Evolutionary conservation across 2,329 filamentous ascomycete genomes (phyloP), one percentile per base, ranked within the genome.

Genomic region (Fusarium agapanthi): DNA sequence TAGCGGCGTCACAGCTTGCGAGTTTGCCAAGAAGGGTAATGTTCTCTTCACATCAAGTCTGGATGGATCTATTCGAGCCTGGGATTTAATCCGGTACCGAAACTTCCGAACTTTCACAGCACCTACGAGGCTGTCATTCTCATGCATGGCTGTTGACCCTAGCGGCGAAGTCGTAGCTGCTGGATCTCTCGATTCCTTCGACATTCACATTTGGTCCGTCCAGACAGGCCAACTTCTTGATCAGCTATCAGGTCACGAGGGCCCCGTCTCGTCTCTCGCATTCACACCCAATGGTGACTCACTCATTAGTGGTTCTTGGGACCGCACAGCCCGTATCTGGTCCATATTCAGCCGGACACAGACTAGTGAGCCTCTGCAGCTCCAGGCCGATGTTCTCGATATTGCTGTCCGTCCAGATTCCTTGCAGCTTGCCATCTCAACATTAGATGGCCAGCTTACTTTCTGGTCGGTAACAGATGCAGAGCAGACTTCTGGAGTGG

Each of bases 51-150:
- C 96, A 26, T 92, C 95, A 20, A 98, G 95, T 79, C 85, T 99
- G 48, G 96, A 99, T 80, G 96, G 96, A 15, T 98, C 95, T 5
- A 89, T 99, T 67, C 88, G 96, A 81, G 96, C 96, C 0, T 99
- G 97, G 95, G 96, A 99, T 86, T 84, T 99, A 61, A 93, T 98
- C 70, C 89, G 96, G 70, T 99, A 97, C 83, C 91, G 96, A 76
- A 99, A 98, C 83, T 99, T 99, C 85, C 89, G 95, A 76, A 98
- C 97, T 0, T 99, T 99, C 78, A 98, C 96, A 18, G 95, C 96
- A 4, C 95, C 96, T 1, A 95, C 94, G 37, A 88, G 95, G 61
- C 85, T 98, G 32, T 97, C 95, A 1, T 99, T 98, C 83, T 95
- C 95, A 22, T 97, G 93, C 65, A 88, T 99, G 80, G 95, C 96